Evolutionary conservation across 495 filamentous ascomycete species (phyloP).

Genomic region (Aspergillus heteromorphus): DNA sequence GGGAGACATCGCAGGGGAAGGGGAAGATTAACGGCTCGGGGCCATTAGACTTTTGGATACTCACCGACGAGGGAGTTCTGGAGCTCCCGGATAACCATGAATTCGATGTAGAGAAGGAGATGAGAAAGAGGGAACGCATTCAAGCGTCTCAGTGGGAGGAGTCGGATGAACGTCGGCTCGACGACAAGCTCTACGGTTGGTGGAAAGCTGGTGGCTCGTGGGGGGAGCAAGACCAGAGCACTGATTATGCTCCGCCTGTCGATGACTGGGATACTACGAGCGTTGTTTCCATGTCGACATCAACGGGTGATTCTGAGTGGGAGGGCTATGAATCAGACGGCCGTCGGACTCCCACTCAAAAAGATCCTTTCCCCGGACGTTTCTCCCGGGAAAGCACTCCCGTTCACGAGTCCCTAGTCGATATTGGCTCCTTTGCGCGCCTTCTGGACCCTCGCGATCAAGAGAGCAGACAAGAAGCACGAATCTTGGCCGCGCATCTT

Average conservation of each 20-base stretch:
- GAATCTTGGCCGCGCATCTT: slow-evolving; percentile 76
- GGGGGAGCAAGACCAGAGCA: slow-evolving; percentile 72
- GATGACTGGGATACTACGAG: slow-evolving; percentile 69
- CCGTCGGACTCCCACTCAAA: slow-evolving; percentile 71
- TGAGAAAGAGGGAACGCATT: slow-evolving; percentile 51
- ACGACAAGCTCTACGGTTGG: slow-evolving; percentile 69
- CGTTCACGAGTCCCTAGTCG: slow-evolving; percentile 56
- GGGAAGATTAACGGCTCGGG: slow-evolving; percentile 17
- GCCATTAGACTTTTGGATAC: slow-evolving; percentile 55
- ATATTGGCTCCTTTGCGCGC: slow-evolving; percentile 64
- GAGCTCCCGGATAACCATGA: slow-evolving; percentile 51
- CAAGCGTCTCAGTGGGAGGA: slow-evolving; percentile 25
- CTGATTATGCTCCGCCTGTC: slow-evolving; percentile 54
- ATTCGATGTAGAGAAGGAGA: slow-evolving; percentile 74
- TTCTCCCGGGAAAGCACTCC: slow-evolving; percentile 54
- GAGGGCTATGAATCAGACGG: slow-evolving; percentile 49
- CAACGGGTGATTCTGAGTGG: slow-evolving; percentile 52
- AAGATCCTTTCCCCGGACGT: slow-evolving; percentile 33
- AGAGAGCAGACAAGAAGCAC: slow-evolving; percentile 75
- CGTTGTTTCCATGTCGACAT: slow-evolving; percentile 60
- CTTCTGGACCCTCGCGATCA: slow-evolving; percentile 75
- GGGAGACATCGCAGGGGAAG: slow-evolving; percentile 11
- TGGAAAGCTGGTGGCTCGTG: slow-evolving; percentile 77
- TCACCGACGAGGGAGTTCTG: slow-evolving; percentile 52
- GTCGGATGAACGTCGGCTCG: slow-evolving; percentile 59